Percentiles rank a stretch among this genome's conserved stretches.
Conservation (phyloP, 2,329 filamentous ascomycete species). For the Parastagonospora avenae region DNA sequence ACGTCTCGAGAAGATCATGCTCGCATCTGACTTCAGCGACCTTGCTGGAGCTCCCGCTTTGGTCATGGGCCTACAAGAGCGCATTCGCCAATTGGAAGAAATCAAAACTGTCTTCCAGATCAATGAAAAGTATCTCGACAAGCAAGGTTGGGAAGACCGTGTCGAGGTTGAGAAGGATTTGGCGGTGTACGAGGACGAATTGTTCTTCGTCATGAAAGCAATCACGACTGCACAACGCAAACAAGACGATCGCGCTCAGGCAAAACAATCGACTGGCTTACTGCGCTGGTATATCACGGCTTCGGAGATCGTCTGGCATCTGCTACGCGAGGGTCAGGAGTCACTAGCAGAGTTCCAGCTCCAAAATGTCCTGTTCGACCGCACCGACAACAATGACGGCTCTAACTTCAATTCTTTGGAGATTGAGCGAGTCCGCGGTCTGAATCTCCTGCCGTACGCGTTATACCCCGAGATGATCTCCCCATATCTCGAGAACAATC, state of each 20-base stretch:
- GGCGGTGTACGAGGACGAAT: constrained; percentile 87
- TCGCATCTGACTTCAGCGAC: constrained; percentile 98
- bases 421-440: constrained; percentile 82
- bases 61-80: constrained; percentile 87
- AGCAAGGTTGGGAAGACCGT: constrained; percentile 88
- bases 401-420: constrained; percentile 94
- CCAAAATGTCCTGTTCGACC: constrained; percentile 87
- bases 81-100: constrained; percentile 90
- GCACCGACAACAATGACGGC: constrained; percentile 95
- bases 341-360: constrained; percentile 93
- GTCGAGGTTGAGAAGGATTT: constrained; percentile 88
- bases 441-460: constrained; percentile 88
- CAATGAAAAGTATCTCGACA: constrained; percentile 84
- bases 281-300: constrained; percentile 94
- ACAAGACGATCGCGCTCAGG: constrained; percentile 66
- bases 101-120: constrained; percentile 97
- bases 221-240: constrained; percentile 96
- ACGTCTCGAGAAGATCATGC: constrained; percentile 96
- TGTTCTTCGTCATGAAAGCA: constrained; percentile 99
- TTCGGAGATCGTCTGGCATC: constrained; percentile 94
- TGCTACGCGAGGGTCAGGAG: constrained; percentile 84
- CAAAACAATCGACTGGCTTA: constrained; percentile 75
- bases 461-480: constrained; percentile 96
- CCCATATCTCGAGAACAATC: constrained; percentile 75
- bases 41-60: constrained; percentile 90